A percentile compares a stretch with the other conserved stretches of the same genome.
Evolutionary conservation across 1,139 yeast species (phyloP).

Genomic region (Candida sanyaensis): DNA sequence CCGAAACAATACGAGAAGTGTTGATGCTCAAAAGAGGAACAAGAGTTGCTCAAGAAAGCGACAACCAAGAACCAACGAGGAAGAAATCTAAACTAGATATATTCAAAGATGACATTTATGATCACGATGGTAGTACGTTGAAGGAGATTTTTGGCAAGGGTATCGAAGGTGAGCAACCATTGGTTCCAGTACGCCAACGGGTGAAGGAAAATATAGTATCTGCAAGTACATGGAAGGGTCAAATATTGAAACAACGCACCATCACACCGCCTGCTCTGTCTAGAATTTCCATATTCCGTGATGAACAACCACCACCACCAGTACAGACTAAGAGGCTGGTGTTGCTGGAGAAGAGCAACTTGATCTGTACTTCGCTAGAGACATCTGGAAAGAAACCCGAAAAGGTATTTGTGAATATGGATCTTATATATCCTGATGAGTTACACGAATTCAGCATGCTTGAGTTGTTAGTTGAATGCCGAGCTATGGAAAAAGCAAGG

Average conservation of each 20-base stretch:
- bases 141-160: constrained; percentile 29
- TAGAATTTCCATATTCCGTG: constrained; percentile 22
- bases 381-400: constrained; percentile 66
- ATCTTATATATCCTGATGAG: constrained; percentile 44
- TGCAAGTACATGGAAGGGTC: constrained; percentile 71
- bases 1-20: constrained; percentile 15
- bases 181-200: constrained; percentile 50
- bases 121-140: constrained; percentile 29
- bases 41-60: constrained; percentile 9
- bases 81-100: constrained; percentile 32
- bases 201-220: constrained; percentile 65
- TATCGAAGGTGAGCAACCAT: constrained; percentile 26
- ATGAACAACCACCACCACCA: constrained; percentile 7
- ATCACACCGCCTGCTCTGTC: constrained; percentile 4
- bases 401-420: constrained; percentile 61
- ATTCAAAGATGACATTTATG: constrained; percentile 30
- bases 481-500: constrained; percentile 7
- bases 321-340: constrained; percentile 6
- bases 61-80: constrained; percentile 2
- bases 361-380: constrained; percentile 46
- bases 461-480: constrained; percentile 46
- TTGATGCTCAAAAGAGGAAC: constrained; percentile 32
- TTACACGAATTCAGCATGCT: constrained; percentile 55
- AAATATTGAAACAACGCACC: constrained; percentile 45
- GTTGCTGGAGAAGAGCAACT: constrained; percentile 22